Evolutionary conservation across 2,329 filamentous ascomycete species (phyloP).

Genomic region (Beauveria sp.): DNA sequence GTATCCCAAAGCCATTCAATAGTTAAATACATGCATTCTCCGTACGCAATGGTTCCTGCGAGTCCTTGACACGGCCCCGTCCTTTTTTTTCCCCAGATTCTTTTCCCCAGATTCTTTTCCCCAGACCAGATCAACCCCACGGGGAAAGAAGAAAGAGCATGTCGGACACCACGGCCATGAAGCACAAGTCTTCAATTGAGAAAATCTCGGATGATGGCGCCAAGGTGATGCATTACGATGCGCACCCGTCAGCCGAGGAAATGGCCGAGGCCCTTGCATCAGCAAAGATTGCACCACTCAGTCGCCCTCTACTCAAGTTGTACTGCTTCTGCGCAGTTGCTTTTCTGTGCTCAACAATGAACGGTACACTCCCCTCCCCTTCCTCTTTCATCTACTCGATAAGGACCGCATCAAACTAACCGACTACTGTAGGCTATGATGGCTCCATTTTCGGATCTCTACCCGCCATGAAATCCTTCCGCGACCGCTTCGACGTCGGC

Average conservation of each 20-base stretch:
- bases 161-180: background rate
- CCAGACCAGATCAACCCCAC: background rate
- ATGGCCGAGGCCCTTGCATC: conserved; percentile 13
- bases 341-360: conserved; percentile 15
- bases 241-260: conserved; percentile 10
- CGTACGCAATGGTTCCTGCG: too few species aligned
- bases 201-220: background rate
- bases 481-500: conserved; percentile 1
- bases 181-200: conserved; percentile 1
- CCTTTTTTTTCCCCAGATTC: too few species aligned
- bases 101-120: background rate
- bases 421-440: conserved; percentile 26
- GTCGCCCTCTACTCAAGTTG: conserved; percentile 11
- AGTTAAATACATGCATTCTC: background rate
- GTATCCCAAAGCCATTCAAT: background rate
- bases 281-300: conserved; percentile 7
- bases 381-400: background rate
- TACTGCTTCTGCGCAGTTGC: conserved; percentile 13
- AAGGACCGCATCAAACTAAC: background rate
- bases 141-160: background rate
- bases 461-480: conserved; percentile 23
- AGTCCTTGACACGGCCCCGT: background rate
- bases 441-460: conserved; percentile 44
- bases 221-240: conserved; percentile 1
- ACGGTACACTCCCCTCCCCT: background rate